Conservation (phyloP, 805 yeast genomes). For the Sungouiozyma intestinalis region DNA sequence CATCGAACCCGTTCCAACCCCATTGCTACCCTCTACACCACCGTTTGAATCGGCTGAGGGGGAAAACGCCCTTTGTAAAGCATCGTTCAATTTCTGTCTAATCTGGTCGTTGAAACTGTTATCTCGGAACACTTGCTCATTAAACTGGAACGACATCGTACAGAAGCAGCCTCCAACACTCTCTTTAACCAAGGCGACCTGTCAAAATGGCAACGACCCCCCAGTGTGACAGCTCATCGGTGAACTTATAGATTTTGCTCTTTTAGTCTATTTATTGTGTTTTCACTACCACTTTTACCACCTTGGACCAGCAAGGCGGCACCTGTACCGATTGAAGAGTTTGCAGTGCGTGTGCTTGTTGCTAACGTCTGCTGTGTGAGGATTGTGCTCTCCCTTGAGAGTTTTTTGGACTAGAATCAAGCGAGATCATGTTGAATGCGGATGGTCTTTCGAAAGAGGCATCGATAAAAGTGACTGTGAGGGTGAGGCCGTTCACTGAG, state of each 20-base stretch:
- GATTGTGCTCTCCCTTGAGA: background rate
- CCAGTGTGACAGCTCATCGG: background rate
- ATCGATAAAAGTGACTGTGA: conserved; percentile 64
- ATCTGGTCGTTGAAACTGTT: conserved; percentile 24
- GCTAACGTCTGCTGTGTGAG: background rate
- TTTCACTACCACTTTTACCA: background rate
- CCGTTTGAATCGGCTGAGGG: conserved; percentile 2
- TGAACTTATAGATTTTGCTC: background rate
- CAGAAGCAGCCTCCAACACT: background rate
- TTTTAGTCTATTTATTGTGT: background rate
- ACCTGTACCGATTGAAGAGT: too few relatives aligned
- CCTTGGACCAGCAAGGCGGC: too few relatives aligned
- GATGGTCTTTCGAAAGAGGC: conserved; percentile 30
- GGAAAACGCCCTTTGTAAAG: conserved; percentile 14
- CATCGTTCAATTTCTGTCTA: conserved; percentile 18
- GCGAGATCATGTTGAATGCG: background rate
- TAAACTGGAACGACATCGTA: conserved; percentile 25
- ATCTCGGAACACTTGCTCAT: conserved; percentile 20
- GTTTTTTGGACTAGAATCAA: background rate
- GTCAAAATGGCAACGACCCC: too few relatives aligned
- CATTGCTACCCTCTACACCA: background rate
- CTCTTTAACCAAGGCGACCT: too few relatives aligned
- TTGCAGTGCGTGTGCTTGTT: too few relatives aligned
- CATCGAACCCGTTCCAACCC: background rate
- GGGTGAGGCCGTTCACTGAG: conserved; percentile 75